Evolutionary conservation across 768 basidiomycete genomes (phyloP), one percentile per base, ranked within the genome.

Genomic region (Tephrocybe sp.): DNA sequence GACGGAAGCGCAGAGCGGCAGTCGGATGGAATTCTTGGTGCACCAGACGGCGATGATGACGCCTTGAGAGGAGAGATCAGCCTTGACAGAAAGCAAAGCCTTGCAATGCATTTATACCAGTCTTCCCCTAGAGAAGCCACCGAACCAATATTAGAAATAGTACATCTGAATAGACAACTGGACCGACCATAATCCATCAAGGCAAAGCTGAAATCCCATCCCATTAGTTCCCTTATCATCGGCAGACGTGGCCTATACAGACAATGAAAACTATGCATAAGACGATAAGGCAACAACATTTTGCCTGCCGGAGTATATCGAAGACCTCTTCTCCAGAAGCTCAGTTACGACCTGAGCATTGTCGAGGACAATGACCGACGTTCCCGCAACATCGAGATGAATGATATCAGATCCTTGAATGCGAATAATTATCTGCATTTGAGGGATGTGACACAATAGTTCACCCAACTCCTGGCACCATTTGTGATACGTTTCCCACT

Each of bases 401-500:
- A 66, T 58, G 22, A 65, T 59, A 25, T 62, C 63, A 11, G 59
- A 60, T 19, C 52, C 61, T 62, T 34, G 12, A 11, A 34, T 34
- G 32, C 42, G 6, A 16, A 7, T 16, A 7, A 34, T n/a, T 5
- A 15, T 34, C 32, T 15, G 32, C 13, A 5, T 5, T n/a, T 16
- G 8, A 5, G 16, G 12, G 32, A 30, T 30, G 32, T 13, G 13
- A 34, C 32, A n/a, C 21, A 27, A 1, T 5, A 34, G 30, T 44
- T 18, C 31, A 71, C 73, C 64, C 44, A 69, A 65, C 56, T 68
- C 62, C 9, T 69, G 62, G 38, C 69, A 66, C 76, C 74, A 76
- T 39, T 64, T 51, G 22, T 71, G 63, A 52, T 73, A 77, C 1
- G 69, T 69, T 21, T 52, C 54, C 58, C 72, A 71, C 44, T 70